Percentiles rank a stretch among this genome's conserved stretches.
Conservation (phyloP, 371 early-diverging fungal genomes). For the Mortierella polycephala region DNA sequence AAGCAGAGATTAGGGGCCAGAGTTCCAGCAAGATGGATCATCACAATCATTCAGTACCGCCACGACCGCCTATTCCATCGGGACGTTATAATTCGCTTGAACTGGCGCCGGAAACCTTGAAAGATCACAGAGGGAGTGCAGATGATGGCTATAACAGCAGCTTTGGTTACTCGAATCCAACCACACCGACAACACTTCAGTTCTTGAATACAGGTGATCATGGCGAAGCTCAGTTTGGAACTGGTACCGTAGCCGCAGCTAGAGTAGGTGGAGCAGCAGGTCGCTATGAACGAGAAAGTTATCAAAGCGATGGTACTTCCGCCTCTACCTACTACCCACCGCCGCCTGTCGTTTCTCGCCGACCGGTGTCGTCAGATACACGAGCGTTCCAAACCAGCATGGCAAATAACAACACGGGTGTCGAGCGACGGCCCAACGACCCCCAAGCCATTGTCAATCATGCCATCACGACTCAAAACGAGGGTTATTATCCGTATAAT, state of each 20-base stretch:
- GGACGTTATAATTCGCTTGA: constrained; percentile 7
- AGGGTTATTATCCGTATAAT: constrained; percentile 8
- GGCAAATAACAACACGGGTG: not conserved
- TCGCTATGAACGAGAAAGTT: constrained; percentile 12
- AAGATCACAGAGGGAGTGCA: not conserved
- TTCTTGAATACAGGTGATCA: constrained; percentile 14
- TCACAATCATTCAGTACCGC: not conserved
- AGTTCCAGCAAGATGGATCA: not conserved
- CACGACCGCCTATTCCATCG: constrained; percentile 6
- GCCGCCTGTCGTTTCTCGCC: constrained; percentile 8
- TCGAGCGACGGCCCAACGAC: constrained; percentile 10
- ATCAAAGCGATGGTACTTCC: constrained; percentile 10
- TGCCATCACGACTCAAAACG: not conserved
- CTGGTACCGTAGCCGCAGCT: not conserved
- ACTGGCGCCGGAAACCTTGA: not conserved
- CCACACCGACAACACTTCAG: constrained; percentile 23
- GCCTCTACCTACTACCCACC: constrained; percentile 26
- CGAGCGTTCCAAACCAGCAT: not conserved
- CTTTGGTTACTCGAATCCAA: constrained; percentile 14
- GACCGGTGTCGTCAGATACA: constrained; percentile 1
- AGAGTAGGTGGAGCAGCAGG: not conserved
- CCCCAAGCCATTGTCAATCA: constrained; percentile 12
- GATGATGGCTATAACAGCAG: constrained; percentile 2
- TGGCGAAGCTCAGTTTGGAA: not conserved
- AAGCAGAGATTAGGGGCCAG: not conserved